A percentile compares a stretch with the other conserved stretches of the same genome.
Conservation (phyloP, 2,329 filamentous ascomycete genomes). For the Fusarium sp. region DNA sequence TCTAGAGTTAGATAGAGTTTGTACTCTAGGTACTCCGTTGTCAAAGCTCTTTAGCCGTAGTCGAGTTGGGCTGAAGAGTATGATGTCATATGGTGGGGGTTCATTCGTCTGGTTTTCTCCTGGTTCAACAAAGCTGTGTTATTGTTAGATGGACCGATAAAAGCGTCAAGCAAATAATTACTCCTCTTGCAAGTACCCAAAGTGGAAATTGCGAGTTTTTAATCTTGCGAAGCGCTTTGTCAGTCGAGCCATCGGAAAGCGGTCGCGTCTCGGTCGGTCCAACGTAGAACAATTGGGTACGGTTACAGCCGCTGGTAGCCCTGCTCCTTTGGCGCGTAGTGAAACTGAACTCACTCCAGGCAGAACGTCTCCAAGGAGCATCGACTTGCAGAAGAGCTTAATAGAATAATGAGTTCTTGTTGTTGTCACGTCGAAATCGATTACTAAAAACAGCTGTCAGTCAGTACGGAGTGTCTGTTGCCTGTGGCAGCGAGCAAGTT, state of each 20-base stretch:
- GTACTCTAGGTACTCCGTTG: too few relatives aligned
- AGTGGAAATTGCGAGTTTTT: neutral
- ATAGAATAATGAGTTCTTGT: too few relatives aligned
- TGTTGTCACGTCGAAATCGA: neutral
- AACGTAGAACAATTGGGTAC: constrained; percentile 29
- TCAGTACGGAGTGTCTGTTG: neutral
- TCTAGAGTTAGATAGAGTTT: neutral
- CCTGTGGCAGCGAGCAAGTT: neutral
- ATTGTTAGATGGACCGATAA: too few relatives aligned
- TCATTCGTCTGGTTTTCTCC: neutral
- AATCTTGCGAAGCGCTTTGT: constrained; percentile 30
- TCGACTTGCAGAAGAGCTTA: neutral
- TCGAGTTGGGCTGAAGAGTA: neutral
- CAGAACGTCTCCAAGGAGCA: neutral
- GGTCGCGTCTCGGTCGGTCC: neutral
- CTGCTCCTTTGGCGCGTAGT: constrained; percentile 22
- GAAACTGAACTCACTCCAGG: constrained; percentile 16
- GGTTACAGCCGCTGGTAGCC: constrained; percentile 9
- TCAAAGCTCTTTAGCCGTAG: neutral
- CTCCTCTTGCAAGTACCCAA: neutral
- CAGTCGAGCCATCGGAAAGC: constrained; percentile 5
- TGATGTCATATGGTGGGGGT: constrained; percentile 29
- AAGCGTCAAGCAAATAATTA: neutral
- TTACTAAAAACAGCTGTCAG: neutral
- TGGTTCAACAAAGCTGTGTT: neutral